Base-by-base conservation (phyloP, 352 stramenopile genomes). In the Globisporangium apiculatum region DNA sequence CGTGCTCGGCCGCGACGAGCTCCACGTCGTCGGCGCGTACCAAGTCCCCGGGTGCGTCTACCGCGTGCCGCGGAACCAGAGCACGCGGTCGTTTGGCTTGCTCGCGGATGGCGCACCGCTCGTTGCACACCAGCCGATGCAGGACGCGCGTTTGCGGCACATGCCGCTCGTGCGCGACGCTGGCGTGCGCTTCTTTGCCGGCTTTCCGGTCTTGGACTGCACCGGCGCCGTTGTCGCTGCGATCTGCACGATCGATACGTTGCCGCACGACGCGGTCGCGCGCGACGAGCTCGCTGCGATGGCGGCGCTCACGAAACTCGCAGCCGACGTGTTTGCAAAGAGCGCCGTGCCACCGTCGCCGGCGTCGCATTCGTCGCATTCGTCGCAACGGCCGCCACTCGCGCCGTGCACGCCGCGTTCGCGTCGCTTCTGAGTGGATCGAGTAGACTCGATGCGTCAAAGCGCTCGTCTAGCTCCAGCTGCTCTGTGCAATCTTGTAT, bases 221-320 rank as follows among this genome's bases (percentile, higher is more conserved):
- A 45, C 64, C 36, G 66, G 64, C 0, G 41, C 42, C 3, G 52
- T 73, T 6, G 50, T 68, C 6, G 80, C 76, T 4, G 74, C 66
- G 31, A 63, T 89, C 9, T 87, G 75, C 51, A 65, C 67, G 0
- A 37, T 75, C 3, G 69, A 81, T 63, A 60, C 62, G 0, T 43
- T 64, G 8, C 17, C 59, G 6, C 69, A 72, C 17, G 69, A 71
- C 15, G 68, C 60, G 35, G 60, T 85, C 47, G 66, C 71, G 5
- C 48, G 76, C 42, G 61, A 76, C 9, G 75, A 87, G 42, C 60
- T 71, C 38, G 64, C 58, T 12, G 71, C 65, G 12, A 78, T 89
- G 66, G 56, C 75, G 36, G 65, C 73, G 24, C 58, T 87, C 18
- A 72, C 75, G n/a, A 82, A 78, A 43, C 69, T 89, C 38, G 75